Evolutionary conservation across 2,329 filamentous ascomycete species (phyloP), one percentile per base, ranked within the genome.

Genomic region (Aspergillus pseudoglaucus): DNA sequence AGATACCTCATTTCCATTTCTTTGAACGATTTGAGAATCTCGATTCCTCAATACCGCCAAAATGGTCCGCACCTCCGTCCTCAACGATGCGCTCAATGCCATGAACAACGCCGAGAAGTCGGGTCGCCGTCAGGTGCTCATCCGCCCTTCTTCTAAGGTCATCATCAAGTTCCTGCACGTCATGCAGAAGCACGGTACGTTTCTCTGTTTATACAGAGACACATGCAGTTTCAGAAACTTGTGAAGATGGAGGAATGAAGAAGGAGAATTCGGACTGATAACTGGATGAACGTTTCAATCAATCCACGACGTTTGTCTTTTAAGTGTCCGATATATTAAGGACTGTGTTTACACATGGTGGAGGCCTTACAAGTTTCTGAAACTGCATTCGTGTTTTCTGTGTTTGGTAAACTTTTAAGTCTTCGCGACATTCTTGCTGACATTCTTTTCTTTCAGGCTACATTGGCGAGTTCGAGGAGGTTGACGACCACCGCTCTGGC

Each of bases 41-140:
- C 63, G 59, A 59, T 39, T 39, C 17, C 18, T 12, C 37, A 20
- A 39, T 22, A 80, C 81, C 83, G 84, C 73, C 83, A 96, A 87
- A 74, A 98, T 98, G 91, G 90, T 96, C 78, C 90, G 88, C 81
- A 97, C 93, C 70, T 95, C 90, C 75, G 93, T 97, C 71, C 90
- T 98, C 77, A 94, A 97, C 84, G 93, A 98, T 86, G 90, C 88
- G 74, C 87, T 96, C 70, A 95, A 95, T 76, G 82, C 84, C 81
- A 97, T 98, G 87, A 98, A 98, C 90, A 98, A 98, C 78, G 93
- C 93, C 82, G 94, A 98, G 85, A 97, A 98, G 87, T 82, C 88
- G 67, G 93, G 93, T 80, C 97, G 97, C 87, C 90, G 93, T 72
- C 93, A 98, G 81, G 93, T 97, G 73, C 72, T 98, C 75, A 96